Conservation (phyloP, 768 basidiomycete genomes). For the Boletus rex-veris region DNA sequence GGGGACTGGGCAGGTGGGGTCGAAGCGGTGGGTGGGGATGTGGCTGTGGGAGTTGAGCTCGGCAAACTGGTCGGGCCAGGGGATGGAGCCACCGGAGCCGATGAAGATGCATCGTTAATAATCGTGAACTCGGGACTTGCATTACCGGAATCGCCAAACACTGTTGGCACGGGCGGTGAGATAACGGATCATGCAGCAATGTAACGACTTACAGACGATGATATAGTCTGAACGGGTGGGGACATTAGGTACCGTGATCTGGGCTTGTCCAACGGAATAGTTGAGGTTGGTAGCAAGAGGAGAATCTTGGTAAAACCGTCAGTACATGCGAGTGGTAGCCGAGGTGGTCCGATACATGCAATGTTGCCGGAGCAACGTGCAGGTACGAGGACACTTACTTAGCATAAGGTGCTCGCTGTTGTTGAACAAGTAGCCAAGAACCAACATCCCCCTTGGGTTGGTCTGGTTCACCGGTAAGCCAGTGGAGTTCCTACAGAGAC, state of each 20-base stretch:
- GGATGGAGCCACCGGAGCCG: slow-evolving; percentile 11
- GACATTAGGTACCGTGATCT: slow-evolving; percentile 36
- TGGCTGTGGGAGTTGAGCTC: neutral
- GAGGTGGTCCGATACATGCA: neutral
- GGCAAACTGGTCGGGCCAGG: slow-evolving; percentile 3
- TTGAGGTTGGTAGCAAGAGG: slow-evolving; percentile 35
- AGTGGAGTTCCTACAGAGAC: slow-evolving; percentile 21
- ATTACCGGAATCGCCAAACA: slow-evolving; percentile 42
- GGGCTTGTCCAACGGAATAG: slow-evolving; percentile 30
- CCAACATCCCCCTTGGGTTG: slow-evolving; percentile 31
- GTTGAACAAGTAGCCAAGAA: slow-evolving; percentile 24
- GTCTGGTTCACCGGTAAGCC: slow-evolving; percentile 27
- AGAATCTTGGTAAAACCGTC: slow-evolving; percentile 19
- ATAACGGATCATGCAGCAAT: neutral
- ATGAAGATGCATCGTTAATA: slow-evolving; percentile 56
- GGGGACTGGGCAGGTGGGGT: neutral
- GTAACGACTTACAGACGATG: slow-evolving; percentile 33
- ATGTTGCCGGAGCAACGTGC: neutral
- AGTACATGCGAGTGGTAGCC: slow-evolving; percentile 2
- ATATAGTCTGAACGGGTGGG: slow-evolving; percentile 32
- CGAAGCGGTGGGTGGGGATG: neutral
- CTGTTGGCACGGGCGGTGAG: slow-evolving; percentile 14
- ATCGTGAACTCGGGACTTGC: slow-evolving; percentile 40
- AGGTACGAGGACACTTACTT: slow-evolving; percentile 14
- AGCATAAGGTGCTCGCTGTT: slow-evolving; percentile 33